phyloP scores from a whole-genome alignment of 148 eudicot genomes.

The Hydrangea macrophylla region DNA sequence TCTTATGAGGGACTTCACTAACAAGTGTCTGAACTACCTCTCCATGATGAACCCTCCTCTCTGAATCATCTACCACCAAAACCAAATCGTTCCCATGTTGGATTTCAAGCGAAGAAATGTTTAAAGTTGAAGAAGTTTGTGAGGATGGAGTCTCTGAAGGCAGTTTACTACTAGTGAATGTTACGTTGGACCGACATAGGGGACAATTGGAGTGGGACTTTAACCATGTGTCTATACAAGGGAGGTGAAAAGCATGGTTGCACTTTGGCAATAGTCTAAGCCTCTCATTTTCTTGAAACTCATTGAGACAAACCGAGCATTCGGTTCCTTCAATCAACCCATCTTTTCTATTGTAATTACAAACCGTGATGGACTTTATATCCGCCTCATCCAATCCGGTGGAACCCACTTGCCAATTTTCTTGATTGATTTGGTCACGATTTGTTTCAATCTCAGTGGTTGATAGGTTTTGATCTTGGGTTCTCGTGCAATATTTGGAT shows the following conservation, averaged over 20 bases:
- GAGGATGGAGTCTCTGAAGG: no score
- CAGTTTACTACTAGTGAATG: neutral
- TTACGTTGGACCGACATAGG: slow-evolving; percentile 18
- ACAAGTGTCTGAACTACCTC: no score
- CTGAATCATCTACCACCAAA: neutral
- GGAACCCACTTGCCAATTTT: no score
- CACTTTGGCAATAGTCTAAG: slow-evolving; percentile 29
- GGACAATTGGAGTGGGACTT: slow-evolving; percentile 27
- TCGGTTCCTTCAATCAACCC: slow-evolving; percentile 21
- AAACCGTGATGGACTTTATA: slow-evolving; percentile 20
- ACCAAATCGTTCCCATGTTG: neutral
- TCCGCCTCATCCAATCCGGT: slow-evolving; percentile 19
- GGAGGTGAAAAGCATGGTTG: slow-evolving; percentile 28
- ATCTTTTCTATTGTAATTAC: slow-evolving; percentile 17
- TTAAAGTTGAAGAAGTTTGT: no score
- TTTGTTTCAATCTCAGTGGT: no score
- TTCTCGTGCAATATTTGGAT: slow-evolving; percentile 18
- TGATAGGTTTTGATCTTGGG: no score
- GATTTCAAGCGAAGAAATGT: no score
- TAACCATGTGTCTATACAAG: slow-evolving; percentile 28
- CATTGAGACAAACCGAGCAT: slow-evolving; percentile 24
- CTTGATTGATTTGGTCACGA: no score
- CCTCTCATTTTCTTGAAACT: slow-evolving; percentile 20
- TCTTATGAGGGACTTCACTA: no score
- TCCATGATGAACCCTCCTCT: no score